Conservation (phyloP, 192 early-diverging fungal genomes). For the Rhizophlyctis rosea region DNA sequence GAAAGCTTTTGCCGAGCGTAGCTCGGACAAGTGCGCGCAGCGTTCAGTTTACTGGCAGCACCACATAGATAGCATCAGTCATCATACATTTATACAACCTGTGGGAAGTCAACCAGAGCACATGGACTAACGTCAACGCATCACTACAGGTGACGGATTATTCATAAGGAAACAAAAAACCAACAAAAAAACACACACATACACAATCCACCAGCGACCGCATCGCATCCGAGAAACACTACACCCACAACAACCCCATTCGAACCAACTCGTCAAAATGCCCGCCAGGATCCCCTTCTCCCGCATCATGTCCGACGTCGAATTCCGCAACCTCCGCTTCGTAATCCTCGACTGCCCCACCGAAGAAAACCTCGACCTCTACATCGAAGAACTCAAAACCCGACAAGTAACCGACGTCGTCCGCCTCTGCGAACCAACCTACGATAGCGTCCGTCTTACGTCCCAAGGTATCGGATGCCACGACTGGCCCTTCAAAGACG, state of each 20-base stretch:
- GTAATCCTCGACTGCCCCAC: constrained; percentile 93
- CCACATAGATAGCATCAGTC: no score
- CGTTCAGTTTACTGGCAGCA: no score
- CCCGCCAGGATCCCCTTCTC: constrained; percentile 35
- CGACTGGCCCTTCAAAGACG: constrained; percentile 88
- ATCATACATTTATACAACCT: no score
- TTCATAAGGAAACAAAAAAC: no score
- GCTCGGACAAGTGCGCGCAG: no score
- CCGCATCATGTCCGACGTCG: constrained; percentile 63
- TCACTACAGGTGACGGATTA: no score
- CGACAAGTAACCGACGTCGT: constrained; percentile 83
- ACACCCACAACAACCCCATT: neutral
- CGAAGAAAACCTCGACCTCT: constrained; percentile 70
- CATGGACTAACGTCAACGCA: no score
- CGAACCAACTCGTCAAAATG: neutral
- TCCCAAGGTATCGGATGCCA: constrained; percentile 70
- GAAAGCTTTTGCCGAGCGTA: no score
- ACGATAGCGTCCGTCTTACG: constrained; percentile 58
- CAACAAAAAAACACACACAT: no score
- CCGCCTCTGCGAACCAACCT: constrained; percentile 88
- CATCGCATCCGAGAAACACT: neutral
- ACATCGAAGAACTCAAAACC: constrained; percentile 67
- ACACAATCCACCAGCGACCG: neutral
- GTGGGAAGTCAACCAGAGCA: no score
- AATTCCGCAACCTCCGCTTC: constrained; percentile 68